Evolutionary conservation across 129 eudicot species (phyloP).

Genomic region (Lonicera japonica): DNA sequence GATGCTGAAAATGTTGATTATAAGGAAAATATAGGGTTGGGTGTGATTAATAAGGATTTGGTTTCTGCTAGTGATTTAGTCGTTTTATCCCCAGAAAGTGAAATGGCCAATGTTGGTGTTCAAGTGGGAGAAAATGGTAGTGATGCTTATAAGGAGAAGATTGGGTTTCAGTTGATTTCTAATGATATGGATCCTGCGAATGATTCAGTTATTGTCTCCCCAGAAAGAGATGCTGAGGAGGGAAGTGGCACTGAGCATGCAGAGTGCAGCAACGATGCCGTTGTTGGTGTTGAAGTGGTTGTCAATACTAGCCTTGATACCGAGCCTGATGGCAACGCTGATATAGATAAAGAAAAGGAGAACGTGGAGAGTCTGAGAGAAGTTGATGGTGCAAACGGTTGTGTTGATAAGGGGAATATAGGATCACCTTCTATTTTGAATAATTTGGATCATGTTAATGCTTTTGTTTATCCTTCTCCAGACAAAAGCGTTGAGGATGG

Average conservation of each 20-base stretch:
- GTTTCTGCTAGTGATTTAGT: neutral
- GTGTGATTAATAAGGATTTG: too few relatives aligned
- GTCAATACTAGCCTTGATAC: slow-evolving; percentile 5
- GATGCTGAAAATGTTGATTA: neutral
- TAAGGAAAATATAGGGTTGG: neutral
- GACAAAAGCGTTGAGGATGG: neutral
- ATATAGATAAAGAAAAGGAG: neutral
- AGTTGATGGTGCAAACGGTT: neutral
- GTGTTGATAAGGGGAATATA: neutral
- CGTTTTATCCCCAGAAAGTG: neutral
- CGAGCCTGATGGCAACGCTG: neutral
- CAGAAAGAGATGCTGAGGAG: neutral
- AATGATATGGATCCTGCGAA: neutral
- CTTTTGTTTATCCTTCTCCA: neutral
- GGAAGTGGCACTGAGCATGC: neutral
- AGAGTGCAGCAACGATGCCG: neutral
- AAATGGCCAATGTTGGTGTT: neutral
- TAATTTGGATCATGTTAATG: slow-evolving; percentile 1
- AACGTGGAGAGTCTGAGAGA: neutral
- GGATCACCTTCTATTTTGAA: neutral
- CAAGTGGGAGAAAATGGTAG: neutral
- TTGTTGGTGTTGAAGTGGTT: slow-evolving; percentile 2
- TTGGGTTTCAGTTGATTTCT: neutral
- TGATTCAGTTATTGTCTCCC: neutral
- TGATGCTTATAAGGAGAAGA: neutral